Conservation (phyloP, 2,329 filamentous ascomycete genomes). For the Alternaria atra region DNA sequence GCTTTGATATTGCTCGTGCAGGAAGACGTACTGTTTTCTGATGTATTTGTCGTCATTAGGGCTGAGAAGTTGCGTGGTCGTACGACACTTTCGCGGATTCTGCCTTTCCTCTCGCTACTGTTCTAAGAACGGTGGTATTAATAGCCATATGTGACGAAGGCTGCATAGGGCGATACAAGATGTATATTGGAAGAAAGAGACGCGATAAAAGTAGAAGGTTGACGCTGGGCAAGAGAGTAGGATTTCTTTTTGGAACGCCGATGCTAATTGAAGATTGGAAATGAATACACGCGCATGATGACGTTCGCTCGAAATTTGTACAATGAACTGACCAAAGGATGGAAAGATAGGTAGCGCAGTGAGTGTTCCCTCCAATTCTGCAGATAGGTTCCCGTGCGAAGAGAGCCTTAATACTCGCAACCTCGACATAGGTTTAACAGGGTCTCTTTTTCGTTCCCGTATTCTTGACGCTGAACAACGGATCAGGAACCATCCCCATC, state of each 20-base stretch:
- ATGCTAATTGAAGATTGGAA: neutral
- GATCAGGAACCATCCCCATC: conserved; percentile 8
- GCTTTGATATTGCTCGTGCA: conserved; percentile 32
- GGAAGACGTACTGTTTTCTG: neutral
- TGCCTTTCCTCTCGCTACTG: conserved; percentile 6
- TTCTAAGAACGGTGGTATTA: conserved; percentile 8
- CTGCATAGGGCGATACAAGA: neutral
- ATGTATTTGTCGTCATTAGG: conserved; percentile 12
- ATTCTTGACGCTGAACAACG: conserved; percentile 16
- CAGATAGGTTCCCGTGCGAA: neutral
- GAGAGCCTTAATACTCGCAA: conserved; percentile 20
- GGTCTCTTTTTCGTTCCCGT: conserved; percentile 22
- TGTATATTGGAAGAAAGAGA: neutral
- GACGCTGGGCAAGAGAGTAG: neutral
- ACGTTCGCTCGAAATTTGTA: neutral
- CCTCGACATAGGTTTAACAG: conserved; percentile 26
- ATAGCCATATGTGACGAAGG: conserved; percentile 8
- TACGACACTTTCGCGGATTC: conserved; percentile 4
- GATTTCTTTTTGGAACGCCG: neutral
- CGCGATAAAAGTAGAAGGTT: neutral
- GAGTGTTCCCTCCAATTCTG: neutral
- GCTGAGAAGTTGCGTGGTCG: conserved; percentile 5
- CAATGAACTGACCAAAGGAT: neutral
- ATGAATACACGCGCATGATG: neutral
- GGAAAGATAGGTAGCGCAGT: neutral